A percentile compares a stretch with the other conserved stretches of the same genome.
Conservation (phyloP, 2,329 filamentous ascomycete species). For the Monilinia fructigena region DNA sequence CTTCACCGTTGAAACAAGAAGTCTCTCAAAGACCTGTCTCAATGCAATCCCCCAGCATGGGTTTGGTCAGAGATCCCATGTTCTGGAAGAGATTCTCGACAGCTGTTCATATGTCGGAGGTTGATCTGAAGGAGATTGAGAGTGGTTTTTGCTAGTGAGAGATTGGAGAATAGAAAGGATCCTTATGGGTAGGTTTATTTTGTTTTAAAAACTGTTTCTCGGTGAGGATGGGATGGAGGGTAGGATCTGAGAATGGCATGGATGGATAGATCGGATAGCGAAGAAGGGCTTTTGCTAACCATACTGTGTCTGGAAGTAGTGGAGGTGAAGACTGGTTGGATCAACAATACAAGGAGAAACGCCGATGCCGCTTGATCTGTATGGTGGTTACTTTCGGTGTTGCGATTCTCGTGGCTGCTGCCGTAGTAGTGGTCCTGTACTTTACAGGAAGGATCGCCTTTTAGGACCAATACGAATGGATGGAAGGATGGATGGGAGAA, state of each 20-base stretch:
- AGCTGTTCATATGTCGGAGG: conserved; percentile 37
- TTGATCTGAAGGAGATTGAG: conserved; percentile 30
- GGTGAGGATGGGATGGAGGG: background rate
- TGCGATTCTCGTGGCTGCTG: conserved; percentile 30
- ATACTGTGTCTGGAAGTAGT: conserved; percentile 25
- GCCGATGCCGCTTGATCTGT: conserved; percentile 34
- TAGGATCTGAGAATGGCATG: background rate
- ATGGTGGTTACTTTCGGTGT: conserved; percentile 32
- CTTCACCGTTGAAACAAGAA: conserved; percentile 39
- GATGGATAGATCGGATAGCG: conserved; percentile 23
- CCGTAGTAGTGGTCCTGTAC: conserved; percentile 35
- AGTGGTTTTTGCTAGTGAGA: conserved; percentile 24
- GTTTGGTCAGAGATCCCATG: conserved; percentile 37
- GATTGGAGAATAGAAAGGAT: conserved; percentile 7
- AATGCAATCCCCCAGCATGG: conserved; percentile 28
- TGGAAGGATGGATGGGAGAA: conserved; percentile 1
- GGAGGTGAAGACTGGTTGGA: conserved; percentile 37
- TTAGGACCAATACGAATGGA: background rate
- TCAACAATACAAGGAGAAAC: conserved; percentile 39
- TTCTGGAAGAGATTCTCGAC: conserved; percentile 41
- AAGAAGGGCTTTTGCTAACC: background rate
- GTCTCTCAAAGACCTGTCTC: conserved; percentile 24
- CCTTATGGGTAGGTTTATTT: conserved; percentile 19
- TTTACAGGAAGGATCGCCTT: conserved; percentile 29
- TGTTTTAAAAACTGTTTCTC: background rate